phyloP scores from a whole-genome alignment of 2,329 filamentous ascomycete genomes.

The Nakataea oryzae region DNA sequence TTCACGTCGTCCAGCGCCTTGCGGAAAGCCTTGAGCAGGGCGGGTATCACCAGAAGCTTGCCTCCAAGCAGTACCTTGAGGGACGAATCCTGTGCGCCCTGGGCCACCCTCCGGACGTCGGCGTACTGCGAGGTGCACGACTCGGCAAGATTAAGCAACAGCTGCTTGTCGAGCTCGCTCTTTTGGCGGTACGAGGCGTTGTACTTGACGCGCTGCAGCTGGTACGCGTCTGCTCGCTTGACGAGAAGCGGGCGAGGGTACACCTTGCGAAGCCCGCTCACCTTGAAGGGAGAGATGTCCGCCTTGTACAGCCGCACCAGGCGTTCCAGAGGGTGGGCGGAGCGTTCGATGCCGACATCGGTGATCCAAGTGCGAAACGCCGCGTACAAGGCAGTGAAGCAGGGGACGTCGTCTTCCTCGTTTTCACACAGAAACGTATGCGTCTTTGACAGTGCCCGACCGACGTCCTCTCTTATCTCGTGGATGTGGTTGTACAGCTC shows the following conservation, averaged over 20 bases:
- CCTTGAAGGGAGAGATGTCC: slow-evolving; percentile 87
- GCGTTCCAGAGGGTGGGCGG: slow-evolving; percentile 84
- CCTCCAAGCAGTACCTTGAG: slow-evolving; percentile 85
- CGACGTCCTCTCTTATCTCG: slow-evolving; percentile 67
- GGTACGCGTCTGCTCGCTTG: slow-evolving; percentile 87
- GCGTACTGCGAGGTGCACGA: slow-evolving; percentile 89
- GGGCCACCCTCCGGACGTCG: slow-evolving; percentile 88
- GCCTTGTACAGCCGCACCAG: slow-evolving; percentile 75
- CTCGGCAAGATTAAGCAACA: slow-evolving; percentile 79
- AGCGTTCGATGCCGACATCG: slow-evolving; percentile 91
- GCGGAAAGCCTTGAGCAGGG: slow-evolving; percentile 69
- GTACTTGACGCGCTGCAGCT: slow-evolving; percentile 85
- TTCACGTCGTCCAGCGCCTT: slow-evolving; percentile 71
- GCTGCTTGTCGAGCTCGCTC: slow-evolving; percentile 76
- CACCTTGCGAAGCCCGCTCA: slow-evolving; percentile 81
- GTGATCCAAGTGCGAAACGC: slow-evolving; percentile 96
- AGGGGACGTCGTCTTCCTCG: slow-evolving; percentile 91
- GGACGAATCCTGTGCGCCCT: slow-evolving; percentile 85
- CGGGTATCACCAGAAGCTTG: slow-evolving; percentile 78
- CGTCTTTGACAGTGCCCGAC: slow-evolving; percentile 69
- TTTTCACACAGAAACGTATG: slow-evolving; percentile 74
- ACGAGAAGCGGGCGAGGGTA: slow-evolving; percentile 91
- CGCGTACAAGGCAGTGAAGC: slow-evolving; percentile 86
- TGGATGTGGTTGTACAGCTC: slow-evolving; percentile 68
- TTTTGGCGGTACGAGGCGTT: slow-evolving; percentile 82